These are phyloP conservation scores for Zygotorulaspora chibaensis DNA, from an alignment of 805 yeast genomes.

Conservation along the genomic window DNA sequence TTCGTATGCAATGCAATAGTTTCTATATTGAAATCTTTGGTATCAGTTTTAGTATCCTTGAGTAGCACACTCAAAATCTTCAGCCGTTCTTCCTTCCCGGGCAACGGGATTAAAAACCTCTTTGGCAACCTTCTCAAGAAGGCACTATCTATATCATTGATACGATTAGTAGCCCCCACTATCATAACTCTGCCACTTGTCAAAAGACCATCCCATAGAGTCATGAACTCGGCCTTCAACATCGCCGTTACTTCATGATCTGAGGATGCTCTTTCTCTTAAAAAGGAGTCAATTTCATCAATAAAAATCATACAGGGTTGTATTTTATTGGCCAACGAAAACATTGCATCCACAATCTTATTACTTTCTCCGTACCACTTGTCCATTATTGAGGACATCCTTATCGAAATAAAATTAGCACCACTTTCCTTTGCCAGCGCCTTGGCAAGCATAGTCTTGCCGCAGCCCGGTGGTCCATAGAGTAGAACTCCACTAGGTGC, in stretches of 20 bases:
- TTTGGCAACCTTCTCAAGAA: constrained; percentile 92
- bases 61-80: constrained; percentile 69
- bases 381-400: constrained; percentile 93
- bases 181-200: constrained; percentile 78
- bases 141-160: constrained; percentile 87
- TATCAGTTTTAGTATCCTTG: constrained; percentile 58
- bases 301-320: constrained; percentile 94
- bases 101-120: constrained; percentile 72
- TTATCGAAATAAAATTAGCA: constrained; percentile 83
- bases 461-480: constrained; percentile 97
- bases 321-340: constrained; percentile 80
- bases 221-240: constrained; percentile 95
- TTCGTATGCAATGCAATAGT: constrained; percentile 58
- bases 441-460: constrained; percentile 95
- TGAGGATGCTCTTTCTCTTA: constrained; percentile 73
- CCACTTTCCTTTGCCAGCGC: constrained; percentile 90
- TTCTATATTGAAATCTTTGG: constrained; percentile 51
- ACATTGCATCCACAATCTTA: constrained; percentile 88
- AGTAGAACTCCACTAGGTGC: constrained; percentile 93
- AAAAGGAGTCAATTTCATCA: constrained; percentile 93
- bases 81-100: constrained; percentile 60
- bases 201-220: constrained; percentile 89
- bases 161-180: constrained; percentile 92
- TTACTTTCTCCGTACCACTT: constrained; percentile 98
- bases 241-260: constrained; percentile 96